Percentiles rank a stretch among this genome's conserved stretches.
These are phyloP conservation scores for Exophiala sp. DNA, from an alignment of 2,329 filamentous ascomycete genomes.

Conservation along the genomic window DNA sequence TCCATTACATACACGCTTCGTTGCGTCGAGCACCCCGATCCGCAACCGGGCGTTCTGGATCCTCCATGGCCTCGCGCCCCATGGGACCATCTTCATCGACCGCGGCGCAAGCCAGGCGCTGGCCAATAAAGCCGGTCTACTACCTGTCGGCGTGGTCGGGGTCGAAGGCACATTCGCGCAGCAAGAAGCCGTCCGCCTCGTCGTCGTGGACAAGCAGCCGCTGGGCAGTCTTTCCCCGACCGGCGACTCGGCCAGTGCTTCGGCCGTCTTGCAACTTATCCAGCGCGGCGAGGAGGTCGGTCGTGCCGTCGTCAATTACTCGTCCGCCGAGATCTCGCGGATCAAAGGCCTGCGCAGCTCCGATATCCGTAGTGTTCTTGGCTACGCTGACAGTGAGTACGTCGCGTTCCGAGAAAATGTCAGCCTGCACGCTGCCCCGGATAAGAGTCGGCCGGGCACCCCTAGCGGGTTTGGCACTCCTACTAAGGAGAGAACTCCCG, in stretches of 20 bases:
- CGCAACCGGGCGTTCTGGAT: conserved; percentile 97
- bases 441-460: conserved; percentile 24
- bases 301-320: conserved; percentile 85
- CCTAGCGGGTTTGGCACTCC: conserved; percentile 20
- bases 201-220: conserved; percentile 63
- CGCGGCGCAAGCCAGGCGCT: conserved; percentile 78
- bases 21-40: conserved; percentile 76
- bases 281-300: conserved; percentile 65
- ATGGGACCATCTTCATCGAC: conserved; percentile 90
- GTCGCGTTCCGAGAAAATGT: conserved; percentile 84
- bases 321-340: conserved; percentile 70
- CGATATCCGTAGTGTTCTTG: conserved; percentile 72
- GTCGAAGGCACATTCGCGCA: conserved; percentile 84
- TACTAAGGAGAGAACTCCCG: conserved; percentile 19
- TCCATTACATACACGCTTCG: conserved; percentile 80
- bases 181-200: conserved; percentile 82
- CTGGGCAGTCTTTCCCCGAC: conserved; percentile 34
- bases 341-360: conserved; percentile 80
- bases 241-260: conserved; percentile 15
- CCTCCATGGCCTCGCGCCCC: conserved; percentile 80
- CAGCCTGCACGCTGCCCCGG: conserved; percentile 48
- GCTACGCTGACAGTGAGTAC: conserved; percentile 93
- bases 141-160: conserved; percentile 84
- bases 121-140: conserved; percentile 73
- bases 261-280: conserved; percentile 17